phyloP scores from a whole-genome alignment of 1,139 yeast species.

The Entelexis paramagnoliae region DNA sequence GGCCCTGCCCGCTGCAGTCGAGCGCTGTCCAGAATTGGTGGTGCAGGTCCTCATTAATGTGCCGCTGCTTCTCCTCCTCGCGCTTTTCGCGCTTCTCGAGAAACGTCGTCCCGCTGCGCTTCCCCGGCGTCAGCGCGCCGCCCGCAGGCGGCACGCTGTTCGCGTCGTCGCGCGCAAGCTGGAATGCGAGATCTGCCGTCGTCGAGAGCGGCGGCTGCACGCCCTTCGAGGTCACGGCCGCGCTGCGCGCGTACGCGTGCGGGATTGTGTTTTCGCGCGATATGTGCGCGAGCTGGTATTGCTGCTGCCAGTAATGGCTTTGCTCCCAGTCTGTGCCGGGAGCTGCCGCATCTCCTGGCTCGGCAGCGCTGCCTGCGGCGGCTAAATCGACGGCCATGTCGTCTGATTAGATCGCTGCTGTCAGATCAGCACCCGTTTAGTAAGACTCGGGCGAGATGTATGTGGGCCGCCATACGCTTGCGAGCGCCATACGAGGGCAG shows the following conservation, averaged over 20 bases:
- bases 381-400: slow-evolving; percentile 11
- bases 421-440: neutral
- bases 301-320: slow-evolving; percentile 69
- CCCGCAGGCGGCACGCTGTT: slow-evolving; percentile 16
- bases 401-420: neutral
- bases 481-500: neutral
- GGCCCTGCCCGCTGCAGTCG: slow-evolving; percentile 85
- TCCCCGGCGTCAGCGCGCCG: slow-evolving; percentile 35
- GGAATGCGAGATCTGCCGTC: slow-evolving; percentile 32
- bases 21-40: slow-evolving; percentile 89
- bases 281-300: slow-evolving; percentile 64
- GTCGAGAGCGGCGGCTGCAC: slow-evolving; percentile 25
- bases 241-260: slow-evolving; percentile 85
- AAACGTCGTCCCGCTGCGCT: slow-evolving; percentile 29
- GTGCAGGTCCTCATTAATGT: slow-evolving; percentile 58
- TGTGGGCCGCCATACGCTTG: neutral
- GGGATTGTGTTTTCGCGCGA: slow-evolving; percentile 66
- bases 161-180: slow-evolving; percentile 30
- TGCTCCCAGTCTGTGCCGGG: slow-evolving; percentile 16
- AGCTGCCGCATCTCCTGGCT: slow-evolving; percentile 8
- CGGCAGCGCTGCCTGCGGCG: slow-evolving; percentile 1
- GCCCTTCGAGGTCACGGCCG: slow-evolving; percentile 59
- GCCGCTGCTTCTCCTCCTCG: slow-evolving; percentile 66
- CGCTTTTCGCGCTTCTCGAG: slow-evolving; percentile 51
- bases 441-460: neutral